A percentile compares a stretch with the other conserved stretches of the same genome.
Conservation (phyloP, 208 protist species). For the Zelonia costaricensis region DNA sequence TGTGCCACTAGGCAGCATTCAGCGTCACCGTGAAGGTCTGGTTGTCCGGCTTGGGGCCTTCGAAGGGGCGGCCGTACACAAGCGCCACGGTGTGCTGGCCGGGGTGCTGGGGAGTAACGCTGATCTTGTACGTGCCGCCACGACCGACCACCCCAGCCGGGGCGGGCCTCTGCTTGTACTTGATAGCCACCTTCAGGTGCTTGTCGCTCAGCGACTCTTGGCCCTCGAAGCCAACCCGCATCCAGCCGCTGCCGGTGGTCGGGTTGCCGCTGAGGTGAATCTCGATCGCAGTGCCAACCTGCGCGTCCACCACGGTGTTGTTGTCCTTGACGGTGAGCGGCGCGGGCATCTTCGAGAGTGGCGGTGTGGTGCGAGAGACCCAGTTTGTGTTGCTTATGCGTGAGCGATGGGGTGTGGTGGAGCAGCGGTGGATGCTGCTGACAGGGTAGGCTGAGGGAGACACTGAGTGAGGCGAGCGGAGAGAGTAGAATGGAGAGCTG, state of each 20-base stretch:
- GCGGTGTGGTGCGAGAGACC: too few species aligned
- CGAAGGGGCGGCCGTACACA: conserved; percentile 54
- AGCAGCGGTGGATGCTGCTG: too few species aligned
- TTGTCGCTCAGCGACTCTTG: conserved; percentile 25
- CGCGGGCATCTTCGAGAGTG: conserved; percentile 1
- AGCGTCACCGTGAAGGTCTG: conserved; percentile 51
- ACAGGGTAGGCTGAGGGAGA: not conserved
- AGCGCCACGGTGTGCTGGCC: conserved; percentile 46
- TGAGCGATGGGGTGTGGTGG: too few species aligned
- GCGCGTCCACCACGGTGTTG: conserved; percentile 16
- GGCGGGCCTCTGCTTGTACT: conserved; percentile 8
- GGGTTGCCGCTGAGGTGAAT: conserved; percentile 64
- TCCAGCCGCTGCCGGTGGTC: conserved; percentile 73
- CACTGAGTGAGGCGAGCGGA: too few species aligned
- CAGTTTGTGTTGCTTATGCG: conserved; percentile 14
- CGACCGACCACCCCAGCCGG: conserved; percentile 34
- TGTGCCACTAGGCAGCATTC: conserved; percentile 22
- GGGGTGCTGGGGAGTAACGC: conserved; percentile 28
- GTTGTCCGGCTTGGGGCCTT: conserved; percentile 10
- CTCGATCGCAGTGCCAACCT: conserved; percentile 24
- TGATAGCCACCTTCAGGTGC: conserved; percentile 13
- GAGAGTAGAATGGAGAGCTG: too few species aligned
- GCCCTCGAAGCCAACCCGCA: conserved; percentile 26
- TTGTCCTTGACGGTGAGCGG: conserved; percentile 28
- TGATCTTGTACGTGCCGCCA: conserved; percentile 42